These are phyloP conservation scores for Lodderomyces pseudojiufengensis DNA, from an alignment of 1,139 yeast species.

Conservation along the genomic window DNA sequence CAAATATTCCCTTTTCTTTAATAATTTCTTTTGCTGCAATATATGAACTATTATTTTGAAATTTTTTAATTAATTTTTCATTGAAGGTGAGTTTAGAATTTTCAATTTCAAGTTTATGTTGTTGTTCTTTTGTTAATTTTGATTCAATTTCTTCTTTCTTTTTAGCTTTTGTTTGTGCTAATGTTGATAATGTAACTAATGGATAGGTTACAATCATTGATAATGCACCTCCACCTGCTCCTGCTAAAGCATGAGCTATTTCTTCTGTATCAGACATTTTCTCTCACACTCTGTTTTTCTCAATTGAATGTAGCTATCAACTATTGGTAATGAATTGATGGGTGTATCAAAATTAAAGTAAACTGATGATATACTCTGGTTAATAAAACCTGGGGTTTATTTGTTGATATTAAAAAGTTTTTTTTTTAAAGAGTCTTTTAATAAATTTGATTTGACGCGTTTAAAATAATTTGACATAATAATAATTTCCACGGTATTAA, in stretches of 20 bases:
- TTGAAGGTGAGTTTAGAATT: conserved; percentile 10
- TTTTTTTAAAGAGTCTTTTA: no score
- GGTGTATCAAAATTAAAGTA: no score
- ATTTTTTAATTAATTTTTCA: conserved; percentile 18
- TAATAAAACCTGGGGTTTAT: no score
- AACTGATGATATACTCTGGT: no score
- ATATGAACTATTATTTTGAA: conserved; percentile 24
- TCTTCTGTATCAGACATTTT: conserved; percentile 27
- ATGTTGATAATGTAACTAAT: conserved; percentile 74
- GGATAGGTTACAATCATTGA: conserved; percentile 87
- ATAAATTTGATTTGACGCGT: no score
- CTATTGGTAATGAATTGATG: no score
- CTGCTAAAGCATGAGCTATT: conserved; percentile 83
- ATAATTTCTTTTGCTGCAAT: conserved; percentile 46
- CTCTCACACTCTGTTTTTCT: no score
- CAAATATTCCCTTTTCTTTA: conserved; percentile 61
- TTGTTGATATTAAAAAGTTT: no score
- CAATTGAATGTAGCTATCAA: no score
- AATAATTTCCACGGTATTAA: no score
- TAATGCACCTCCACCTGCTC: conserved; percentile 90
- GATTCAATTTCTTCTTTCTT: conserved; percentile 31
- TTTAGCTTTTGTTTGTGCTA: conserved; percentile 67
- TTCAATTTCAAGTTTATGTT: conserved; percentile 6
- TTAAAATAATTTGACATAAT: no score
- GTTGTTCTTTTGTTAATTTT: conserved; percentile 10